Base-by-base conservation (phyloP, 2,329 filamentous ascomycete genomes). In the Verticillium klebahnii region DNA sequence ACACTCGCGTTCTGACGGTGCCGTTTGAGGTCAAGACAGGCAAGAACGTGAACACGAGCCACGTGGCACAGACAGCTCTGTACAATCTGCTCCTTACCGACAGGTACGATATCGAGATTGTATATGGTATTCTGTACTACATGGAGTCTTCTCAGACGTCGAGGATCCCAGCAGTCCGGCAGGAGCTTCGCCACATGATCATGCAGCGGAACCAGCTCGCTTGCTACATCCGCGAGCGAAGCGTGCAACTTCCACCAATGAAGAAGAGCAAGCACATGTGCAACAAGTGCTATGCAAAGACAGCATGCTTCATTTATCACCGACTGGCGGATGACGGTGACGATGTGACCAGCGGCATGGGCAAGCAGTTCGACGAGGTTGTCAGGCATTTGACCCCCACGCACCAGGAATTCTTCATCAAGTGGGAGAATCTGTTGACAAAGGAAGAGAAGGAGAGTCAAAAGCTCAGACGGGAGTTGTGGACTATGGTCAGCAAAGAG, bases 1-100 rank as follows among this genome's bases (percentile, higher is more conserved):
- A 85, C 34, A 76, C 80, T 56, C 86, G 86, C 64, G 91, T 85
- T 5, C 79, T 98, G 65, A 93, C 93, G 0, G 91, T 97, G 4
- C 95, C 95, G 0, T 92, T 99, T 66, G 95, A 99, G 72, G 85
- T 99, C 69, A 99, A 99, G 76, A 98, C 95, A 0, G 95, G 95
- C 36, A 93, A 90, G 71, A 91, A 91, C 65, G 88, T 89, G 31
- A 96, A 88, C 67, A 86, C 89, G 67, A 89, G 87, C 60, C 95
- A 99, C 75, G 88, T 93, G 72, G 94, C 94, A 1, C 95, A 99
- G 75, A 99, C 95, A 6, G 92, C 93, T 31, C 82, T 99, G 23
- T 99, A 99, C 72, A 98, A 95, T 52, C 80, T 99, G 31, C 80
- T 99, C 15, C 80, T 99, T 58, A 96, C 93, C 23, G 94, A 99